Evolutionary conservation across 2,329 filamentous ascomycete genomes (phyloP).

Genomic region (Talaromyces funiculosus): DNA sequence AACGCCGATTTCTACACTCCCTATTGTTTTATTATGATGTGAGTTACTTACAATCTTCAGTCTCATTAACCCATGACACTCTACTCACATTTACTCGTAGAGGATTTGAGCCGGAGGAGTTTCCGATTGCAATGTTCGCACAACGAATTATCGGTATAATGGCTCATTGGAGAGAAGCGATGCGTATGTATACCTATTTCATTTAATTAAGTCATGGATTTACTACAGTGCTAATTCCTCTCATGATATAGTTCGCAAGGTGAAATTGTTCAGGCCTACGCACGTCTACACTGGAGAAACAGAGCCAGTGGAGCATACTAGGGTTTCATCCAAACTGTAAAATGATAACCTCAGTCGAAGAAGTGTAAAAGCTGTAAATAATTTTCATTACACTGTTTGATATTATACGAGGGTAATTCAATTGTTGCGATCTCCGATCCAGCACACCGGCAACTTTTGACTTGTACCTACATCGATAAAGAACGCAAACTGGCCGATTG

Average conservation of each 20-base stretch:
- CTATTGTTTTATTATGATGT: slow-evolving; percentile 21
- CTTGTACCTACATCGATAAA: background rate
- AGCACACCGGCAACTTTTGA: background rate
- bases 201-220: background rate
- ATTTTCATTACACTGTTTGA: background rate
- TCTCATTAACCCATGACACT: background rate
- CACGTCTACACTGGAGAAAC: slow-evolving; percentile 24
- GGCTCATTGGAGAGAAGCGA: slow-evolving; percentile 32
- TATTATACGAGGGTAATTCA: background rate
- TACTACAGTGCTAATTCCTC: background rate
- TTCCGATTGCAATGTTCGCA: slow-evolving; percentile 26
- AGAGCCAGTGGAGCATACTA: background rate
- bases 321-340: background rate
- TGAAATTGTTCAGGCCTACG: slow-evolving; percentile 25
- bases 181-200: slow-evolving; percentile 19
- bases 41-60: background rate
- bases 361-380: background rate
- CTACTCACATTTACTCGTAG: slow-evolving; percentile 12
- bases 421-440: background rate
- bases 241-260: background rate
- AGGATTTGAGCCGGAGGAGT: slow-evolving; percentile 26
- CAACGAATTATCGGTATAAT: slow-evolving; percentile 30
- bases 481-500: background rate
- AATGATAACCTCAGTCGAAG: background rate
- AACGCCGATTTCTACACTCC: slow-evolving; percentile 45